Percentiles rank a stretch among this genome's conserved stretches.
Conservation (phyloP, 1,139 yeast species). For the Scheffersomyces lignicola region DNA sequence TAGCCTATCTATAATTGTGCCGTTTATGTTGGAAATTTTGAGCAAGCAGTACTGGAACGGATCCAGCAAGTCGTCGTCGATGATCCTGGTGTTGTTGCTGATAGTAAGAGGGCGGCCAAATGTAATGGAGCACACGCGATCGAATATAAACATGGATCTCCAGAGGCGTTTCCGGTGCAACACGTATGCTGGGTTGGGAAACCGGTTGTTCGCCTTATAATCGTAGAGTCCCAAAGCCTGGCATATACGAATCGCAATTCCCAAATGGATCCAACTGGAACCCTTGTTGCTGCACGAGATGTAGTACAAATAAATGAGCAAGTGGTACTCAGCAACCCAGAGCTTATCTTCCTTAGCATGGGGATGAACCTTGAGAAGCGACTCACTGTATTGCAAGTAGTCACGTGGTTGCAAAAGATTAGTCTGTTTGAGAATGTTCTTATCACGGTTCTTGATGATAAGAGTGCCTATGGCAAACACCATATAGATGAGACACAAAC, state of each 20-base stretch:
- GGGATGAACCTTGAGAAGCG: slow-evolving; percentile 20
- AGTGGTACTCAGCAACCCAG: slow-evolving; percentile 42
- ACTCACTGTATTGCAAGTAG: slow-evolving; percentile 32
- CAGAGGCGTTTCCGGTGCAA: slow-evolving; percentile 34
- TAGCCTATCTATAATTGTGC: slow-evolving; percentile 28
- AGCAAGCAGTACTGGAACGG: slow-evolving; percentile 3
- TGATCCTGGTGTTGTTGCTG: slow-evolving; percentile 9
- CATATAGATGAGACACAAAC: slow-evolving; percentile 25
- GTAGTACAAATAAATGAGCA: slow-evolving; percentile 35
- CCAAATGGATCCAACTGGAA: slow-evolving; percentile 35
- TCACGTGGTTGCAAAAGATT: slow-evolving; percentile 16
- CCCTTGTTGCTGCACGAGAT: slow-evolving; percentile 37
- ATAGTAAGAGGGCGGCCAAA: slow-evolving; percentile 45
- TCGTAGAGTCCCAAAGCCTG: slow-evolving; percentile 68
- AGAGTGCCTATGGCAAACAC: slow-evolving; percentile 42
- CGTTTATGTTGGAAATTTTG: slow-evolving; percentile 20
- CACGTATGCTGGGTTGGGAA: slow-evolving; percentile 32
- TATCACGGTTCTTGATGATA: slow-evolving; percentile 17
- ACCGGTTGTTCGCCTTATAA: slow-evolving; percentile 42
- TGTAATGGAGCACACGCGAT: slow-evolving; percentile 36
- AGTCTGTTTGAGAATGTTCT: slow-evolving; percentile 18
- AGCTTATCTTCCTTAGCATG: slow-evolving; percentile 37
- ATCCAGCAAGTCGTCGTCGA: neutral
- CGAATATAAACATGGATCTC: slow-evolving; percentile 42
- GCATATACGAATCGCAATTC: slow-evolving; percentile 55